Evolutionary conservation across 2,329 filamentous ascomycete species (phyloP), one percentile per base, ranked within the genome.

Genomic region (Phialophora expanda): DNA sequence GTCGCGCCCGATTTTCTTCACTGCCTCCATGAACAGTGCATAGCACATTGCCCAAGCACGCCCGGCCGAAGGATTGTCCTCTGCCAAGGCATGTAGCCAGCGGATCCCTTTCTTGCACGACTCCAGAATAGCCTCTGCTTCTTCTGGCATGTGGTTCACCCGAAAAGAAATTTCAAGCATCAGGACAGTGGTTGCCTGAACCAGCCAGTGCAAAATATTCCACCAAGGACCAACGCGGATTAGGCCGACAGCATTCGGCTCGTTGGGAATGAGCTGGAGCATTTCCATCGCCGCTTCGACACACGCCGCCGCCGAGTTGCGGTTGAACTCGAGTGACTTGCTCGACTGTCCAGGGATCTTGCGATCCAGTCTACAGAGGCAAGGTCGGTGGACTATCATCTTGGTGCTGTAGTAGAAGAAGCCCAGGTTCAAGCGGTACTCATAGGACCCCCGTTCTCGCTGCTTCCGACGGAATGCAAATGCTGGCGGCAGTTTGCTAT

Each of bases 141-240:
- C 74, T 12, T 77, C 74, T 5, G 80, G 79, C 70, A 77, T 76
- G 67, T 81, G 80, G n/a, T 80, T 76, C 54, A 73, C 75, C 24
- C 77, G 76, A 56, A 81, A 81, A 12, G 79, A 78, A 5, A 82
- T 72, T 69, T 82, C 80, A n/a, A 82, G 76, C 56, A 82, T 76
- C 30, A 82, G 73, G 20, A 82, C 76, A 2, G 78, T 80, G 2
- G 75, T 73, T 1, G 79, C 74, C 70, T 82, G 80, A 74, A 82
- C 80, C 20, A 82, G 72, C 58, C 78, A 79, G 64, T 82, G 80
- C 46, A 82, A 73, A 28, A 81, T 75, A 67, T 75, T 78, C 78
- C 79, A 82, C 80, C 80, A 82, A 17, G 79, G 78, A 9, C 76
- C 75, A 5, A 80, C 70, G 22, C 75, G 70, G 51, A 80, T 78